Conservation (phyloP, 345 rosid genomes). For the Erodium maritimum region DNA sequence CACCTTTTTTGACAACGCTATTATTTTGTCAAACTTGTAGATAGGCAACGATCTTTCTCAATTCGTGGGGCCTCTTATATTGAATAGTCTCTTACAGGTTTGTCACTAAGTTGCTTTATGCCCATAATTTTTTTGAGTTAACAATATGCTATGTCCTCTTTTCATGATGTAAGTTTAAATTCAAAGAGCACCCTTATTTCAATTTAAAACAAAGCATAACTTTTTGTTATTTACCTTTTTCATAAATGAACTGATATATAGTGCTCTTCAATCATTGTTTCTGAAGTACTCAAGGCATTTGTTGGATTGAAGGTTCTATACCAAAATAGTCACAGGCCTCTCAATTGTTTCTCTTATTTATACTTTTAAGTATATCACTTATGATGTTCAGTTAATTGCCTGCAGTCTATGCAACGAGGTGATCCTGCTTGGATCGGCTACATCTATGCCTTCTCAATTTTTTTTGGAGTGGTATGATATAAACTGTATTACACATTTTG, state of each 20-base stretch:
- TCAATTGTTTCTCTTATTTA: conserved; percentile 1
- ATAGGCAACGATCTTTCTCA: conserved; percentile 89
- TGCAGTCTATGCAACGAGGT: conserved; percentile 97
- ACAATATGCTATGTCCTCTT: conserved; percentile 3
- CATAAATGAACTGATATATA: neutral
- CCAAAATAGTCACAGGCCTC: neutral
- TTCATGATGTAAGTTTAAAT: neutral
- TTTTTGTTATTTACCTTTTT: too few relatives aligned
- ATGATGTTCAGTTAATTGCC: conserved; percentile 13
- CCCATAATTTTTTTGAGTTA: conserved; percentile 6
- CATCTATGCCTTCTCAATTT: conserved; percentile 79
- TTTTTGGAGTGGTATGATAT: conserved; percentile 84
- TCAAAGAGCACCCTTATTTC: neutral
- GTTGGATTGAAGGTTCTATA: neutral
- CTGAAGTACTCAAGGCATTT: neutral
- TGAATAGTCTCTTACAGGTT: conserved; percentile 82
- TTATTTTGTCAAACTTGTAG: conserved; percentile 21
- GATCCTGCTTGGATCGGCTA: conserved; percentile 94
- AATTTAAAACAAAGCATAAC: neutral
- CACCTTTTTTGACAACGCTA: neutral
- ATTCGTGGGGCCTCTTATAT: conserved; percentile 83
- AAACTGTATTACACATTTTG: neutral
- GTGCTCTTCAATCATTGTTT: neutral
- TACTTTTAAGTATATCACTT: conserved; percentile 8
- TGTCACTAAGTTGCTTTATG: conserved; percentile 12